Evolutionary conservation across 2,329 filamentous ascomycete species (phyloP), one percentile per base, ranked within the genome.

Genomic region (Purpureocillium takamizusanense): DNA sequence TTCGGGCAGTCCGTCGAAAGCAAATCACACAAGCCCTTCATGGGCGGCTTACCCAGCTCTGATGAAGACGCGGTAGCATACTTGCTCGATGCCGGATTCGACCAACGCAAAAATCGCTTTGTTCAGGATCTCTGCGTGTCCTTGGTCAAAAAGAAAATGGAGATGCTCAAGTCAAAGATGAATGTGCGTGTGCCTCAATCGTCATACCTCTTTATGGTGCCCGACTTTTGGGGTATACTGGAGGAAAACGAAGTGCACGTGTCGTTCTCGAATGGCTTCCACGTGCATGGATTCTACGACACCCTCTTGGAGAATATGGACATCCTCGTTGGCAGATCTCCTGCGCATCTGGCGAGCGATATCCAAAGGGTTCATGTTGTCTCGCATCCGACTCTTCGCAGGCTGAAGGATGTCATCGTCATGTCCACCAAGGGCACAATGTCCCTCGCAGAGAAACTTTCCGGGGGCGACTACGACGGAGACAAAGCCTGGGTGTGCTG

Each of bases 401-500:
- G 76, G 3, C 59, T 95, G 0, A 83, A 83, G 43, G 83, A 95
- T 48, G 79, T 95, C 1, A 69, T 92, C 12, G 72, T 95, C 0
- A 95, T 97, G 47, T 69, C 85, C 0, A 67, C 66, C 0, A 74
- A 71, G 42, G 83, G 83, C 0, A 53, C 69, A 18, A 62, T 60
- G 1, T 75, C 84, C 0, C 66, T 88, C 0, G 86, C 84, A 0
- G 73, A 77, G 8, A 79, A 81, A 49, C 64, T 90, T 0, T 86
- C 83, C 1, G 86, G 86, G 0, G 86, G 86, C 0, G 86, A 90
- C 50, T 90, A 88, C 44, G 85, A 90, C 46, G 86, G 86, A 0
- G 86, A 92, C 44, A 71, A 65, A n/a, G 76, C 83, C 4, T 89
- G 83, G 83, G 61, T 86, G 0, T 86, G 81, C 50, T 90, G 82